Evolutionary conservation across 805 yeast genomes (phyloP).

Genomic region (Candida fluviatilis): DNA sequence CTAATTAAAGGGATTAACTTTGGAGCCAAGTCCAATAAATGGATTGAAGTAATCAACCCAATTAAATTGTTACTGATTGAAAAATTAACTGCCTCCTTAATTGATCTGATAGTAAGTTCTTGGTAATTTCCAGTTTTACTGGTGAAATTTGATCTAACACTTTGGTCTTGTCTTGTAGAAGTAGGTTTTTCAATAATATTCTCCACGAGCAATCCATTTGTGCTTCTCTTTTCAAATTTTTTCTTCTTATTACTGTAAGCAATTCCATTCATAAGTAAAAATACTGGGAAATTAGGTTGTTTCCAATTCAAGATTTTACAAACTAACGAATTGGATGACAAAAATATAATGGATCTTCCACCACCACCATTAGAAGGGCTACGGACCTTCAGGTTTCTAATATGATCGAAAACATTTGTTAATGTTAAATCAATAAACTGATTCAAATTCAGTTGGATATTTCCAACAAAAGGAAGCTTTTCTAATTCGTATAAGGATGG

Average conservation of each 20-base stretch:
- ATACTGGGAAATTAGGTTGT: slow-evolving; percentile 96
- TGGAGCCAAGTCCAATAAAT: slow-evolving; percentile 68
- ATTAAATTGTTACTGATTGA: slow-evolving; percentile 79
- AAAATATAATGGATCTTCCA: slow-evolving; percentile 68
- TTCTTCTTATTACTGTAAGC: slow-evolving; percentile 23
- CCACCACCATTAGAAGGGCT: slow-evolving; percentile 8
- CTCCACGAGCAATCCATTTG: slow-evolving; percentile 37
- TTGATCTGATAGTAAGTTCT: slow-evolving; percentile 52
- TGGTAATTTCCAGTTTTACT: slow-evolving; percentile 21
- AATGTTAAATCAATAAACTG: slow-evolving; percentile 71
- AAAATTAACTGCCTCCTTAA: slow-evolving; percentile 78
- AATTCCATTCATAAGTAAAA: slow-evolving; percentile 75
- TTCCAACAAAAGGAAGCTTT: slow-evolving; percentile 36
- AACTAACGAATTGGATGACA: slow-evolving; percentile 83
- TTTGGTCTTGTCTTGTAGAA: background rate
- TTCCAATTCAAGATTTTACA: slow-evolving; percentile 96
- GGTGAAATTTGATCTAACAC: background rate
- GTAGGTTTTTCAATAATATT: slow-evolving; percentile 8
- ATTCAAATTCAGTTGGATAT: slow-evolving; percentile 54
- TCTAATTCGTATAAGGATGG: slow-evolving; percentile 55
- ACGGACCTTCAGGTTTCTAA: slow-evolving; percentile 40
- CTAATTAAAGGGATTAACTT: slow-evolving; percentile 70
- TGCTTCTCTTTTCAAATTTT: slow-evolving; percentile 36
- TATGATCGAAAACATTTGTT: slow-evolving; percentile 71
- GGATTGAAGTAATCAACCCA: slow-evolving; percentile 76